A percentile compares a stretch with the other conserved stretches of the same genome.
These are phyloP conservation scores for Leccinum incarnatum DNA, from an alignment of 768 basidiomycete species.

Conservation along the genomic window DNA sequence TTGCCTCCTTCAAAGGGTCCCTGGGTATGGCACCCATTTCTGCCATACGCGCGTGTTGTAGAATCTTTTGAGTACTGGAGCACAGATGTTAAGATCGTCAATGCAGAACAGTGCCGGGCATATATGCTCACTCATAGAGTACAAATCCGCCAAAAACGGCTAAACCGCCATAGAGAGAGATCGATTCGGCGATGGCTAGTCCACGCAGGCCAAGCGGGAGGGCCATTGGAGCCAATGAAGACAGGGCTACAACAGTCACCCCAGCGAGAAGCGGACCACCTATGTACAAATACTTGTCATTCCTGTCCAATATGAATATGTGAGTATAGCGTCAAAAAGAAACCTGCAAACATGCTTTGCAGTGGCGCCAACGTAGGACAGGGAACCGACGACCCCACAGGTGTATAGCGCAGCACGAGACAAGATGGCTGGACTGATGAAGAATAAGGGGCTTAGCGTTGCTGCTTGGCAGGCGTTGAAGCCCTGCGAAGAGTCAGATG, in stretches of 20 bases:
- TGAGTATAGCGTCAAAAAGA: background rate
- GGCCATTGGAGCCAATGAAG: conserved; percentile 84
- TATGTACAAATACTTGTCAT: conserved; percentile 81
- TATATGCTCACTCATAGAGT: conserved; percentile 70
- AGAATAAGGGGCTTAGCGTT: conserved; percentile 85
- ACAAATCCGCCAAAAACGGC: conserved; percentile 87
- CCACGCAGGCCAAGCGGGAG: conserved; percentile 80
- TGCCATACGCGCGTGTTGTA: conserved; percentile 71
- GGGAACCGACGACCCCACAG: conserved; percentile 77
- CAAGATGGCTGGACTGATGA: conserved; percentile 80
- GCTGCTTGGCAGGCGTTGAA: conserved; percentile 88
- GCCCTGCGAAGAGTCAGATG: conserved; percentile 41
- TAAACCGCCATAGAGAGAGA: conserved; percentile 84
- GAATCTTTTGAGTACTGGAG: conserved; percentile 73
- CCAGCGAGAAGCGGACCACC: conserved; percentile 88
- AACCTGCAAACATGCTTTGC: conserved; percentile 51
- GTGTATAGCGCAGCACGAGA: conserved; percentile 89
- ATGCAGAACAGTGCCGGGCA: background rate
- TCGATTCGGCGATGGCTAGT: conserved; percentile 70
- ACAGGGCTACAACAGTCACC: conserved; percentile 82
- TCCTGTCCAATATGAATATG: conserved; percentile 34
- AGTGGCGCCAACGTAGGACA: conserved; percentile 87
- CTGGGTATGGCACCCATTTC: conserved; percentile 62
- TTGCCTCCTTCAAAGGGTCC: conserved; percentile 78
- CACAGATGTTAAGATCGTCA: conserved; percentile 1